These are phyloP conservation scores for Suillus brevipes DNA, from an alignment of 768 basidiomycete genomes.

Conservation along the genomic window DNA sequence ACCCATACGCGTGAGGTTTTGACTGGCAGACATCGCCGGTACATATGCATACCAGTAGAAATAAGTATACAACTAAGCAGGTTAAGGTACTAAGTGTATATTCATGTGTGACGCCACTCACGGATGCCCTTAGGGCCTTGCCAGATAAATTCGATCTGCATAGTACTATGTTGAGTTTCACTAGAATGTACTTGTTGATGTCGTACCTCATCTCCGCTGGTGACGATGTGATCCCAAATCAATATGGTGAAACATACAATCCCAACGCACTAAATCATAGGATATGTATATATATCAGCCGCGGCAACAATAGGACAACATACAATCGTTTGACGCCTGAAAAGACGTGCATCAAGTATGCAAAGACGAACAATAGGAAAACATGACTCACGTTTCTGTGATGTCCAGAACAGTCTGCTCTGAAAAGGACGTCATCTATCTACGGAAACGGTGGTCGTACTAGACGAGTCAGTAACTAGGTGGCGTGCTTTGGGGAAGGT, in stretches of 20 bases:
- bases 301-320: background rate
- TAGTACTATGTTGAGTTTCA: background rate
- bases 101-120: conserved; percentile 34
- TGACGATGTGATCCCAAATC: conserved; percentile 43
- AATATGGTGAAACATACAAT: conserved; percentile 49
- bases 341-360: background rate
- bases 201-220: conserved; percentile 33
- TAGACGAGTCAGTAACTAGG: background rate
- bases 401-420: background rate
- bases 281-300: background rate
- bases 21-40: background rate
- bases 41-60: conserved; percentile 30
- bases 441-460: background rate
- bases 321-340: conserved; percentile 1
- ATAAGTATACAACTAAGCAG: conserved; percentile 33
- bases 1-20: background rate
- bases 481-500: background rate
- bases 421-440: background rate
- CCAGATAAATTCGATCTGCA: conserved; percentile 35
- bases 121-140: conserved; percentile 27
- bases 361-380: background rate
- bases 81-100: conserved; percentile 32
- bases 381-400: background rate
- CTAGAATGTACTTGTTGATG: background rate
- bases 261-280: conserved; percentile 43